These are phyloP conservation scores for Cucurbita moschata DNA, from an alignment of 306 rosid genomes.

Conservation along the genomic window DNA sequence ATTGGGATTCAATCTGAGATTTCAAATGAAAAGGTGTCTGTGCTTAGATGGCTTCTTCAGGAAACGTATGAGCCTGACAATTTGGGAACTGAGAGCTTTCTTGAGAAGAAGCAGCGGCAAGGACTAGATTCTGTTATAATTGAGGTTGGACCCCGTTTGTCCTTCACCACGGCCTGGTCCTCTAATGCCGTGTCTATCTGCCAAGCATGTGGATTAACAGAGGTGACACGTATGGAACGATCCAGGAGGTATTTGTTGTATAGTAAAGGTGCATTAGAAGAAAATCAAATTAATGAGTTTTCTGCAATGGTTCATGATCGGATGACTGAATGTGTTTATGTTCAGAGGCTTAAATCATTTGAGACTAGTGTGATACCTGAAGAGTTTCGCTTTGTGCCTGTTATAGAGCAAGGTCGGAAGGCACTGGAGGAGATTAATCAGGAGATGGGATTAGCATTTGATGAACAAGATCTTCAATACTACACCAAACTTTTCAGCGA, in stretches of 20 bases:
- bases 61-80: conserved; percentile 85
- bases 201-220: conserved; percentile 73
- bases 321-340: conserved; percentile 27
- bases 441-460: conserved; percentile 84
- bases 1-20: conserved; percentile 42
- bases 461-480: conserved; percentile 72
- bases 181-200: conserved; percentile 82
- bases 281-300: neutral
- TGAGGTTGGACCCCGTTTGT: conserved; percentile 86
- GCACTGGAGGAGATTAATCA: conserved; percentile 74
- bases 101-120: conserved; percentile 49
- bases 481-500: conserved; percentile 71
- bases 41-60: conserved; percentile 73
- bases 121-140: conserved; percentile 42
- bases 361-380: conserved; percentile 30
- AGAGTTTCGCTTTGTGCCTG: conserved; percentile 36
- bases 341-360: neutral
- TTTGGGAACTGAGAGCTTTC: conserved; percentile 65
- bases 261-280: neutral
- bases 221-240: conserved; percentile 53
- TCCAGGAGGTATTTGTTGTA: conserved; percentile 38
- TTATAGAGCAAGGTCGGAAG: conserved; percentile 60
- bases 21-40: conserved; percentile 28
- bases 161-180: conserved; percentile 91
- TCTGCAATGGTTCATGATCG: conserved; percentile 23